These are phyloP conservation scores for Dothiorella sarmentorum DNA, from an alignment of 2,329 filamentous ascomycete species.

Conservation along the genomic window DNA sequence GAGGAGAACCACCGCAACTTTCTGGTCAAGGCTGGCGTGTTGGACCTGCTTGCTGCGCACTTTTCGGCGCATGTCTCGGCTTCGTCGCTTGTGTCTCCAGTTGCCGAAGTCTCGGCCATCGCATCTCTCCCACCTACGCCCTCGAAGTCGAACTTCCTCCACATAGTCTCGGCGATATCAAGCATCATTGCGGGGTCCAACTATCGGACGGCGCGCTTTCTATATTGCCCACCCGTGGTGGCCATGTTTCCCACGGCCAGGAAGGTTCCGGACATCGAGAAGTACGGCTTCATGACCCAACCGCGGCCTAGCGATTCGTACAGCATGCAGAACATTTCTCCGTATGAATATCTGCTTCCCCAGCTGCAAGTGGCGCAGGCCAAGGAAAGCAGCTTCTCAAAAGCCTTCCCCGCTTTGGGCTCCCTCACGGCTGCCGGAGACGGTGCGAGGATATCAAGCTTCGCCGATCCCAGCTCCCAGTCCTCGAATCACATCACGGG, in stretches of 20 bases:
- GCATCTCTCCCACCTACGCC: conserved; percentile 51
- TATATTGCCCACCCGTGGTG: conserved; percentile 42
- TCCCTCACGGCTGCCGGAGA: conserved; percentile 23
- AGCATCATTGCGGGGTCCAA: conserved; percentile 76
- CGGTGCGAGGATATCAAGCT: conserved; percentile 28
- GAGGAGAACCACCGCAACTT: conserved; percentile 67
- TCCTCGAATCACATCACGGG: conserved; percentile 31
- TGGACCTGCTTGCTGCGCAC: conserved; percentile 74
- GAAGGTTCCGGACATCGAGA: conserved; percentile 1
- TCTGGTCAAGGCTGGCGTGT: conserved; percentile 68
- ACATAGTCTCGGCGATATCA: conserved; percentile 72
- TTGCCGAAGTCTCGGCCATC: conserved; percentile 25
- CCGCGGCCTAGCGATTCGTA: neutral
- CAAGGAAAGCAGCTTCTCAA: conserved; percentile 39
- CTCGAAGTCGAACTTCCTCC: conserved; percentile 57
- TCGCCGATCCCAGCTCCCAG: conserved; percentile 28
- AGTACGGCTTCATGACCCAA: conserved; percentile 11
- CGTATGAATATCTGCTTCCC: conserved; percentile 30
- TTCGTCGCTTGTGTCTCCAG: conserved; percentile 24
- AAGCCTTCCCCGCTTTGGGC: conserved; percentile 43
- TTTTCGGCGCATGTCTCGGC: conserved; percentile 48
- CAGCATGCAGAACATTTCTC: conserved; percentile 9
- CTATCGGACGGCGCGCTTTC: conserved; percentile 65
- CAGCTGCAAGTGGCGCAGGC: conserved; percentile 37
- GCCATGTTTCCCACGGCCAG: conserved; percentile 23